Evolutionary conservation across 176 grass and related monocot genomes (phyloP), one percentile per base, ranked within the genome.

Genomic region (Bolboschoenus planiculmis): DNA sequence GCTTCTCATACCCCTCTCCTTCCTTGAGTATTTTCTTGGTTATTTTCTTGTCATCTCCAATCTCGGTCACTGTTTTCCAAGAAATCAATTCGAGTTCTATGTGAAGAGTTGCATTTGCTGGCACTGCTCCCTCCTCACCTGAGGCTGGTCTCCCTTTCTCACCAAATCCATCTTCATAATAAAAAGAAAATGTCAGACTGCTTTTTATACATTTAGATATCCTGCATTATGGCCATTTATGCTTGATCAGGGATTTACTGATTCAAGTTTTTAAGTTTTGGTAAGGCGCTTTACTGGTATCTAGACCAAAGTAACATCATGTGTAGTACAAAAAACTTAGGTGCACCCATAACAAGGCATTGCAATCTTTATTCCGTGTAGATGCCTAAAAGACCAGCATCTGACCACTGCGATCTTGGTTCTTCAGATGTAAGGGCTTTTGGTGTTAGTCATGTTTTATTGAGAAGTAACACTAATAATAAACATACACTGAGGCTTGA

Each of bases 11-110:
- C 9, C 93, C 93, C 42, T 96, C 91, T 7, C 91, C 95, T 90
- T 98, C 95, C 83, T 84, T 91, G 11, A 99, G 80, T 82, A 99
- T 91, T 74, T 93, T 99, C 55, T 96, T 99, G 29, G 95, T 87
- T 33, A 99, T 99, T 90, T 99, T 96, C 81, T 93, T 93, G 85
- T 95, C 91, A 78, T 96, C 97, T 16, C 97, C 93, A 65, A 99
- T 96, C 83, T 99, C 89, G 48, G 97, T 93, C 71, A 96, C 97
- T 3, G 91, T 90, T 88, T 99, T 99, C 91, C 91, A 99, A 47
- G 97, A 99, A 77, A 96, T 78, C 70, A 99, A 84, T 61, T 99
- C 87, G 57, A 99, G 93, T 39, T 99, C 87, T 35, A 96, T 74
- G 56, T 46, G 23, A 84, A 99, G 83, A 64, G 21, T 55, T 23